Conservation (phyloP, 768 basidiomycete species). For the Boletus barrowsii region DNA sequence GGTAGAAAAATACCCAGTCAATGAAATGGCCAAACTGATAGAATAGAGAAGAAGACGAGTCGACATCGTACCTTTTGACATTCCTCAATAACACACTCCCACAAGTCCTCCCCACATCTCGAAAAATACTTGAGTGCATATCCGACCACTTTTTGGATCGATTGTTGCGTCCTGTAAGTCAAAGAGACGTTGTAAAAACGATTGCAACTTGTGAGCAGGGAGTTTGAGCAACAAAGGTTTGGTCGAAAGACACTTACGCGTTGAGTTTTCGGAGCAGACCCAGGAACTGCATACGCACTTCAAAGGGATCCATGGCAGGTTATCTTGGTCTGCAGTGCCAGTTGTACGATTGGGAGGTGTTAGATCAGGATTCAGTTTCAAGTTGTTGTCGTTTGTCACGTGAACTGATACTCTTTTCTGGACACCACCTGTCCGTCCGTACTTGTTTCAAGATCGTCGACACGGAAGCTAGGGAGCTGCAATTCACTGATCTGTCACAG, state of each 20-base stretch:
- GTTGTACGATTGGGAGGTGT: too few relatives aligned
- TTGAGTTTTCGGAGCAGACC: slow-evolving; percentile 58
- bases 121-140: slow-evolving; percentile 84
- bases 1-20: not conserved
- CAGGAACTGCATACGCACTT: slow-evolving; percentile 74
- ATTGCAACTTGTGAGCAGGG: too few relatives aligned
- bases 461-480: too few relatives aligned
- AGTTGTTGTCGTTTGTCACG: too few relatives aligned
- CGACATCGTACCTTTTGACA: slow-evolving; percentile 70
- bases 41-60: too few relatives aligned
- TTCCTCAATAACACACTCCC: slow-evolving; percentile 92
- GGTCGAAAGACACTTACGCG: slow-evolving; percentile 41
- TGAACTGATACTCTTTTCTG: too few relatives aligned
- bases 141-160: slow-evolving; percentile 83
- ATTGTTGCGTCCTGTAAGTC: slow-evolving; percentile 68
- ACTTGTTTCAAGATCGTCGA: too few relatives aligned
- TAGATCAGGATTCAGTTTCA: too few relatives aligned
- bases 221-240: not conserved
- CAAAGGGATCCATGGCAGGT: slow-evolving; percentile 51
- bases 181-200: too few relatives aligned
- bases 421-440: too few relatives aligned
- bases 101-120: slow-evolving; percentile 85
- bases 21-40: not conserved
- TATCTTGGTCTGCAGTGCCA: not conserved
- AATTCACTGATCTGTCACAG: too few relatives aligned